Percentiles rank a stretch among this genome's conserved stretches.
phyloP scores from a whole-genome alignment of 306 rosid genomes.

The Delonix regia region DNA sequence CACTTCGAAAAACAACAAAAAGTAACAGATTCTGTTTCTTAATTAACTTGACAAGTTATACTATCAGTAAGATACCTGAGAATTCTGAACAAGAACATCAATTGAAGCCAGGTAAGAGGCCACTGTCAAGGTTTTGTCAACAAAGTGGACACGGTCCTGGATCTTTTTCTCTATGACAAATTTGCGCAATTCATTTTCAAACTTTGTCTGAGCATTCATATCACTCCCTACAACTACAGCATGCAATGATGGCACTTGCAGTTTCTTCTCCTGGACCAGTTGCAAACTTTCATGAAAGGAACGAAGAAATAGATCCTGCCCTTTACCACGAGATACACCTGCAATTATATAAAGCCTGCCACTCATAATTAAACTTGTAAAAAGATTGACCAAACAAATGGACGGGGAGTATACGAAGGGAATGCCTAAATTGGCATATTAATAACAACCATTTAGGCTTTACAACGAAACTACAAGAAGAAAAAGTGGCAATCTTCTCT shows the following conservation, averaged over 20 bases:
- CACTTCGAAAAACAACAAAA: slow-evolving; percentile 11
- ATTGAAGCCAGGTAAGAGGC: slow-evolving; percentile 86
- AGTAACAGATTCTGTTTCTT: slow-evolving; percentile 17
- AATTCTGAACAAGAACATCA: slow-evolving; percentile 97
- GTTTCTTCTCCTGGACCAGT: slow-evolving; percentile 65
- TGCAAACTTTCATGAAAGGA: slow-evolving; percentile 73
- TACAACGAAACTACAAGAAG: neutral
- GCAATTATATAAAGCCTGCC: slow-evolving; percentile 29
- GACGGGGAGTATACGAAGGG: neutral
- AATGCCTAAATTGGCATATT: slow-evolving; percentile 15
- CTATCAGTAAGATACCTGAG: slow-evolving; percentile 64
- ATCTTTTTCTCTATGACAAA: slow-evolving; percentile 69
- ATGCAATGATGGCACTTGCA: slow-evolving; percentile 78
- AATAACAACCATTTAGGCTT: neutral
- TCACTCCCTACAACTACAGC: slow-evolving; percentile 94
- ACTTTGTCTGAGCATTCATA: slow-evolving; percentile 81
- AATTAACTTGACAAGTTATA: slow-evolving; percentile 11
- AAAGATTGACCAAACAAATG: slow-evolving; percentile 18
- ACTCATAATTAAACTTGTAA: slow-evolving; percentile 33
- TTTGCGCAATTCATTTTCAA: slow-evolving; percentile 73
- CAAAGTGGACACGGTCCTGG: slow-evolving; percentile 83
- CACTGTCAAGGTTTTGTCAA: slow-evolving; percentile 86
- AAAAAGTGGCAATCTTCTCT: neutral
- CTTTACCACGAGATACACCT: slow-evolving; percentile 97
- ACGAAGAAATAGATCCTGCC: slow-evolving; percentile 88